A percentile compares a stretch with the other conserved stretches of the same genome.
Evolutionary conservation across 805 yeast genomes (phyloP).

Genomic region (Starmerella stellata): DNA sequence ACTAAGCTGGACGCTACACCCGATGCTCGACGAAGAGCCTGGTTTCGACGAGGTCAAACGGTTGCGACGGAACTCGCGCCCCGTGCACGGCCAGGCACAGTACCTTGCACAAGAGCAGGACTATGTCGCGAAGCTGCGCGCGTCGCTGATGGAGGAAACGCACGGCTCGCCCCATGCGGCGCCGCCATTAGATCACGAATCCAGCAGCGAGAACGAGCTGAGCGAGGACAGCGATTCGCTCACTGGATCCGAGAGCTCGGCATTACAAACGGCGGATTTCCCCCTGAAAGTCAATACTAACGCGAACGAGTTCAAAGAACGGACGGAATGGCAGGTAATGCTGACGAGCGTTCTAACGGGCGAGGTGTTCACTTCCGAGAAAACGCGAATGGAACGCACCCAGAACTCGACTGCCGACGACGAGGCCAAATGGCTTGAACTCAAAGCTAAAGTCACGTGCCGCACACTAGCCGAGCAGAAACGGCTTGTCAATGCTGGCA

Average conservation of each 20-base stretch:
- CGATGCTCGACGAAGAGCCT: slow-evolving; percentile 1
- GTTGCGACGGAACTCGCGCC: not conserved
- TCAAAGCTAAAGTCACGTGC: slow-evolving; percentile 64
- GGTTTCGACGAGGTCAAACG: not conserved
- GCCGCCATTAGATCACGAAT: slow-evolving; percentile 15
- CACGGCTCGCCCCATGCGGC: slow-evolving; percentile 15
- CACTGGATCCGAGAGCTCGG: slow-evolving; percentile 8
- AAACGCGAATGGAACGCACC: slow-evolving; percentile 39
- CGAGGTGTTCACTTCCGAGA: slow-evolving; percentile 82
- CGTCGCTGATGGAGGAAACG: slow-evolving; percentile 42
- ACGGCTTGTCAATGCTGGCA: slow-evolving; percentile 44
- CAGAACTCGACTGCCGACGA: slow-evolving; percentile 31
- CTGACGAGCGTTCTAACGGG: slow-evolving; percentile 78
- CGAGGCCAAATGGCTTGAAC: slow-evolving; percentile 75
- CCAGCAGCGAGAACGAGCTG: slow-evolving; percentile 7
- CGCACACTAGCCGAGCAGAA: slow-evolving; percentile 65
- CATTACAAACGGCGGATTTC: slow-evolving; percentile 3
- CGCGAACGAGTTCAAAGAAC: slow-evolving; percentile 32
- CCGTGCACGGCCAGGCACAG: slow-evolving; percentile 21
- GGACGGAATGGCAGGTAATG: slow-evolving; percentile 95
- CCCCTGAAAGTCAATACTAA: slow-evolving; percentile 16
- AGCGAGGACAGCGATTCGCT: not conserved
- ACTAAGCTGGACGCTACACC: too few species aligned
- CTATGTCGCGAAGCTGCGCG: slow-evolving; percentile 43
- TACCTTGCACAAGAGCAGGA: slow-evolving; percentile 48